These are phyloP conservation scores for Pontederia crassipes DNA, from an alignment of 176 grass and related monocot genomes.

Conservation along the genomic window DNA sequence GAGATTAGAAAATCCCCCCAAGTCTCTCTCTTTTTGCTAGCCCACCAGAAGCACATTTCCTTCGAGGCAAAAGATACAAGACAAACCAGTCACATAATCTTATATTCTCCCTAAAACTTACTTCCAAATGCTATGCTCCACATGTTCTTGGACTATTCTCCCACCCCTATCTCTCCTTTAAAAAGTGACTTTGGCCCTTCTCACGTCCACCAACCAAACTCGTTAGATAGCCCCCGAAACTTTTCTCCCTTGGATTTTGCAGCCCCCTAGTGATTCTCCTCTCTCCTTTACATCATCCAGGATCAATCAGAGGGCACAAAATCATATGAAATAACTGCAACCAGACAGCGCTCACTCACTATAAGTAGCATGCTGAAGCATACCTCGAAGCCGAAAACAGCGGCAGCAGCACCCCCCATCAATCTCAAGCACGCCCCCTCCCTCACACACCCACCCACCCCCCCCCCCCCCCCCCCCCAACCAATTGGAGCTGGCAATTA, in stretches of 20 bases:
- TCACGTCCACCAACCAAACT: conserved; percentile 23
- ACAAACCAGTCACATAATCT: neutral
- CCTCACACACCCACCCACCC: neutral
- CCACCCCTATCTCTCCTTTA: conserved; percentile 9
- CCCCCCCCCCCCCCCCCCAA: neutral
- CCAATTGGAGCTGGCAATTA: neutral
- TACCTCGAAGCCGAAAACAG: neutral
- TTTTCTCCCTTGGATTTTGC: conserved; percentile 25
- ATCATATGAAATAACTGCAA: conserved; percentile 10
- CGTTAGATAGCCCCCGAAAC: neutral
- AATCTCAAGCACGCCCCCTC: neutral
- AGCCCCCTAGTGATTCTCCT: conserved; percentile 13
- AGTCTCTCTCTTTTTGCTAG: neutral
- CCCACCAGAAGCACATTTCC: neutral
- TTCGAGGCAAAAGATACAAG: neutral
- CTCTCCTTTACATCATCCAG: conserved; percentile 2
- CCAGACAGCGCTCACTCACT: neutral
- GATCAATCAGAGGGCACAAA: conserved; percentile 6
- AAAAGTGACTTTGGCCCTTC: conserved; percentile 19
- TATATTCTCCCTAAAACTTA: neutral
- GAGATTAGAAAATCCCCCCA: neutral
- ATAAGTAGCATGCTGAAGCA: neutral
- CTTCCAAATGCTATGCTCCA: conserved; percentile 7
- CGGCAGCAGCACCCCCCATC: neutral
- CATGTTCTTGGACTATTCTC: neutral